phyloP scores from a whole-genome alignment of 2,329 filamentous ascomycete genomes.

The Juglanconis sp. region DNA sequence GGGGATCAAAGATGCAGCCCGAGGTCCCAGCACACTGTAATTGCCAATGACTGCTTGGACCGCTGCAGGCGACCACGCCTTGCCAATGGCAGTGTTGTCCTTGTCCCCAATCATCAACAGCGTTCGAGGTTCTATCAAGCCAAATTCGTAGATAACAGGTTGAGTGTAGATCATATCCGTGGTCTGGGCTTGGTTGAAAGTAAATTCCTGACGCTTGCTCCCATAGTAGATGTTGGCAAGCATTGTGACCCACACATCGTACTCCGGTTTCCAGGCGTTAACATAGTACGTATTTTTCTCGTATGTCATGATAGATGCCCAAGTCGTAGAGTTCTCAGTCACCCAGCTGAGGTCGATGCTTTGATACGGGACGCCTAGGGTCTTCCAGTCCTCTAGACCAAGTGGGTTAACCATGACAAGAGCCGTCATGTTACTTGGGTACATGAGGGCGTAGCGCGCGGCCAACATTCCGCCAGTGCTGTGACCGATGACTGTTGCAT shows the following conservation, averaged over 20 bases:
- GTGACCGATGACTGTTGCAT: slow-evolving; percentile 49
- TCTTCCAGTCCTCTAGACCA: slow-evolving; percentile 53
- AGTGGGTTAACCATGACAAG: slow-evolving; percentile 51
- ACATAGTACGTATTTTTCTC: slow-evolving; percentile 48
- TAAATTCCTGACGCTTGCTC: slow-evolving; percentile 37
- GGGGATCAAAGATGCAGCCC: slow-evolving; percentile 41
- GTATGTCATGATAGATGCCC: slow-evolving; percentile 42
- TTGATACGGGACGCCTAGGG: slow-evolving; percentile 45
- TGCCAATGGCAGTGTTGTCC: slow-evolving; percentile 54
- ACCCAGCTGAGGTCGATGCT: slow-evolving; percentile 37
- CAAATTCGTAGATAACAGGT: slow-evolving; percentile 49
- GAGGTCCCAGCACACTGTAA: slow-evolving; percentile 47
- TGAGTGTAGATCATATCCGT: slow-evolving; percentile 55
- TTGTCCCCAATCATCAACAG: slow-evolving; percentile 48
- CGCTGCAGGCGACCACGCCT: slow-evolving; percentile 44
- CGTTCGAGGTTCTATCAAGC: slow-evolving; percentile 40
- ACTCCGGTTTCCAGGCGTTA: slow-evolving; percentile 44
- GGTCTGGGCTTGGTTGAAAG: slow-evolving; percentile 45
- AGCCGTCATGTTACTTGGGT: slow-evolving; percentile 38
- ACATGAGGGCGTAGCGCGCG: slow-evolving; percentile 49
- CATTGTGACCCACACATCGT: slow-evolving; percentile 56
- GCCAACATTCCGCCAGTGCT: slow-evolving; percentile 55
- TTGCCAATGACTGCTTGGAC: slow-evolving; percentile 44
- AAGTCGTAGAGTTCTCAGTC: slow-evolving; percentile 39
- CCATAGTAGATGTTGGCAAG: slow-evolving; percentile 49